Percentiles rank a stretch among this genome's conserved stretches.
Evolutionary conservation across 805 yeast genomes (phyloP).

Genomic region (Yamadazyma philogaea): DNA sequence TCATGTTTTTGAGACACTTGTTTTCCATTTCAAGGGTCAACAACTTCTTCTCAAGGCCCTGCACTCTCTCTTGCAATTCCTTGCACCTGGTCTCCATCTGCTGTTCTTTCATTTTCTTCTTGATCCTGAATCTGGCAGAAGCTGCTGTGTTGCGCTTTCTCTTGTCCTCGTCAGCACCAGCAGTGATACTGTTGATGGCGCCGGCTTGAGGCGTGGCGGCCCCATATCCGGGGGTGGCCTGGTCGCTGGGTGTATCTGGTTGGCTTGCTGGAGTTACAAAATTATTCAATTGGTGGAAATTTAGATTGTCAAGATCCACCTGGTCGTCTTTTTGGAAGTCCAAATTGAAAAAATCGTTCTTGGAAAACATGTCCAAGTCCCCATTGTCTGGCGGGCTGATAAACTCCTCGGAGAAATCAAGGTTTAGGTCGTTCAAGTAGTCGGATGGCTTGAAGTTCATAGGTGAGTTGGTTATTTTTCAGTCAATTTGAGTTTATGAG

Average conservation of each 20-base stretch:
- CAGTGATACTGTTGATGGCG: not conserved
- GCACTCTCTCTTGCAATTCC: slow-evolving; percentile 67
- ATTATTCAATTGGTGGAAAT: not conserved
- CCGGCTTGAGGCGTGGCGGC: not conserved
- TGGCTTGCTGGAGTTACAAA: not conserved
- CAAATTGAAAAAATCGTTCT: slow-evolving; percentile 39
- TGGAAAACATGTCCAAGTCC: slow-evolving; percentile 40
- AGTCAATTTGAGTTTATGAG: not conserved
- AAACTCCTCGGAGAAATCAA: slow-evolving; percentile 29
- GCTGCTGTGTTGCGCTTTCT: slow-evolving; percentile 91
- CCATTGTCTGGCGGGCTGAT: slow-evolving; percentile 8
- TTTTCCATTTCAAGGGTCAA: slow-evolving; percentile 93
- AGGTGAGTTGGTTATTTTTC: not conserved
- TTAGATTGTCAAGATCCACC: slow-evolving; percentile 1
- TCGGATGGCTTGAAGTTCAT: slow-evolving; percentile 44
- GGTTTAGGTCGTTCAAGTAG: slow-evolving; percentile 38
- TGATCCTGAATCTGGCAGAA: slow-evolving; percentile 86
- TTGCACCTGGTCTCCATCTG: slow-evolving; percentile 78
- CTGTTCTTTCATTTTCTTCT: slow-evolving; percentile 88
- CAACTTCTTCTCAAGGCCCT: slow-evolving; percentile 65
- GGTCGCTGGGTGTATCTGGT: not conserved
- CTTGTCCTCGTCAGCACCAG: slow-evolving; percentile 59
- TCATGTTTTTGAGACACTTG: slow-evolving; percentile 74
- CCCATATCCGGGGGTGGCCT: not conserved
- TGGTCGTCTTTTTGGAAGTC: slow-evolving; percentile 22